These are phyloP conservation scores for Tuctoria greenei DNA, from an alignment of 176 grass and related monocot species.

Conservation along the genomic window DNA sequence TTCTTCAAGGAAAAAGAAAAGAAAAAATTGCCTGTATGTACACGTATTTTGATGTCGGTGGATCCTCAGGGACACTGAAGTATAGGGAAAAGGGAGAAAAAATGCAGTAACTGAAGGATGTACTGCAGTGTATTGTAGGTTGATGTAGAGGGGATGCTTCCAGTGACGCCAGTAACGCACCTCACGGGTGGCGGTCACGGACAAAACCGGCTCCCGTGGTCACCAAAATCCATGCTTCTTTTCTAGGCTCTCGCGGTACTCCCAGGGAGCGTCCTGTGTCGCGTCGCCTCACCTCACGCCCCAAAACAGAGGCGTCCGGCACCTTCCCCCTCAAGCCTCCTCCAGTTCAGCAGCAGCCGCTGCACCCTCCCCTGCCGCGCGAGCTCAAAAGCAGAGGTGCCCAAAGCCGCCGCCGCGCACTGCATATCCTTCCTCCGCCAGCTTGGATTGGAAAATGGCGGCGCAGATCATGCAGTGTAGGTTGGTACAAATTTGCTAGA, in stretches of 20 bases:
- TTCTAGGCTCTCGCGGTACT: not conserved
- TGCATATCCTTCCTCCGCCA: not conserved
- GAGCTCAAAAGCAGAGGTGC: slow-evolving; percentile 47
- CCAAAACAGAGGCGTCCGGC: not conserved
- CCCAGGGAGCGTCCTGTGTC: not conserved
- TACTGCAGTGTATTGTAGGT: not conserved
- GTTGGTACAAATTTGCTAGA: not conserved
- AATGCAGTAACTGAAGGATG: not conserved
- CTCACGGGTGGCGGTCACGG: slow-evolving; percentile 60
- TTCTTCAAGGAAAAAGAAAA: not conserved
- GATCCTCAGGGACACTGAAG: not conserved
- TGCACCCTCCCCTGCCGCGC: slow-evolving; percentile 11
- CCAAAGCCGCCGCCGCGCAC: slow-evolving; percentile 32
- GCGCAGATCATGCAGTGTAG: slow-evolving; percentile 41
- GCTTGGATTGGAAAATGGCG: slow-evolving; percentile 41
- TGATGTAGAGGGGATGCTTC: not conserved
- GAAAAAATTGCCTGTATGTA: fast-evolving
- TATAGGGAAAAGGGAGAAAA: too few relatives aligned
- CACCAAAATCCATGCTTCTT: slow-evolving; percentile 26
- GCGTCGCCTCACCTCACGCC: slow-evolving; percentile 3
- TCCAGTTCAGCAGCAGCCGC: slow-evolving; percentile 33
- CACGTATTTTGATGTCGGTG: not conserved
- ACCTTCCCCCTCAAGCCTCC: slow-evolving; percentile 45
- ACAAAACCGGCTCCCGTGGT: slow-evolving; percentile 26
- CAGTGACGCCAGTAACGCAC: slow-evolving; percentile 32